A percentile compares a stretch with the other conserved stretches of the same genome.
These are phyloP conservation scores for Hypomontagnella submonticulosa DNA, from an alignment of 495 filamentous ascomycete species.

Conservation along the genomic window DNA sequence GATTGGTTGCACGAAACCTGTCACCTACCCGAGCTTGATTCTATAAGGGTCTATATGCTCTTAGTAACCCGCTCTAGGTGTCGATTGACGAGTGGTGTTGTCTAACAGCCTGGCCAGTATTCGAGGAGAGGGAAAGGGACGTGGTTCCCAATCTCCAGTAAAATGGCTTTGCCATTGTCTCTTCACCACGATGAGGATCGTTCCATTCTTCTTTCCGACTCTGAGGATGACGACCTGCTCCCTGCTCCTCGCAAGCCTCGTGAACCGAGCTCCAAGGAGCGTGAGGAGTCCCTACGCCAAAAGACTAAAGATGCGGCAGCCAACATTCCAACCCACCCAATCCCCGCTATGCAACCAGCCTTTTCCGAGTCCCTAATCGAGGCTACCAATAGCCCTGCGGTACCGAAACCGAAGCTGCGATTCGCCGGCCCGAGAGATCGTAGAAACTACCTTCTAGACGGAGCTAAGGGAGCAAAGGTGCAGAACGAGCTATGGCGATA, in stretches of 20 bases:
- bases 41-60: conserved; percentile 24
- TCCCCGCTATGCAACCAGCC: conserved; percentile 85
- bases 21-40: conserved; percentile 17
- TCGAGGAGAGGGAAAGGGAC: conserved; percentile 37
- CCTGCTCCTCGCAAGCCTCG: conserved; percentile 33
- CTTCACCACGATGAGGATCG: conserved; percentile 49
- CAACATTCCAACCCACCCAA: conserved; percentile 74
- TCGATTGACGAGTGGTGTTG: conserved; percentile 28
- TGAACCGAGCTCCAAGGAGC: conserved; percentile 28
- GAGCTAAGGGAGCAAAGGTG: conserved; percentile 65
- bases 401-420: conserved; percentile 62
- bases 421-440: conserved; percentile 72
- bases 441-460: conserved; percentile 75
- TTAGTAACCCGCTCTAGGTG: conserved; percentile 3
- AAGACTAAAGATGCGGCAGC: conserved; percentile 46
- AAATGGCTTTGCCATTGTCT: conserved; percentile 47
- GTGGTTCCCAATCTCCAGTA: conserved; percentile 24
- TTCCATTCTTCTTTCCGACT: conserved; percentile 47
- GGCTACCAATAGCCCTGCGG: conserved; percentile 61
- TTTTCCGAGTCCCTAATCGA: conserved; percentile 93
- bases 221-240: conserved; percentile 48
- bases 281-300: conserved; percentile 42
- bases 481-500: conserved; percentile 79
- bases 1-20: conserved; percentile 34
- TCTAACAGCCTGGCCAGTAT: conserved; percentile 19